Base-by-base conservation (phyloP, 148 eudicot species). In the Oxyria digyna region DNA sequence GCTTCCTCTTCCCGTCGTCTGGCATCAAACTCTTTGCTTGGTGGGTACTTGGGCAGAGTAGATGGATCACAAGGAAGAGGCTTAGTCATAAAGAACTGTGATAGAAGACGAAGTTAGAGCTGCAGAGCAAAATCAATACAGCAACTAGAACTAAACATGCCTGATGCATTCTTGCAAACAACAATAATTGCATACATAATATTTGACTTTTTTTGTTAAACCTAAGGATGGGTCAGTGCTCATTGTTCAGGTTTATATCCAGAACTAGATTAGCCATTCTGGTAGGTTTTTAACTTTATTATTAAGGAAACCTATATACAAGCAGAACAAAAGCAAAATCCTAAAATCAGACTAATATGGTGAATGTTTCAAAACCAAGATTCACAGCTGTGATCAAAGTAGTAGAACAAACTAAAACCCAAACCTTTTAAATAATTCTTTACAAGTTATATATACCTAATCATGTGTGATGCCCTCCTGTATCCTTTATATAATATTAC, bases 61-160 rank as follows among this genome's bases (percentile, higher is more conserved):
- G 68, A 64, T n/a, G 68, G 68, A 10, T 64, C 68, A 64, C 68
- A 64, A 64, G 68, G 68, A 33, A 64, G 42, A 64, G 68, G 68
- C 43, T 64, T 64, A 11, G 68, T 64, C 7, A 17, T 64, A 38
- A 64, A 64, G 68, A 64, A 64, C 68, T 64, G 68, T 38, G 43
- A 64, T 2, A 64, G 23, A 64, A 64, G 68, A 64, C 68, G 17
- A 23, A 55, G 24, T 55, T 26, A 55, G 62, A 55, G 26, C 24
- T 3, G 26, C 62, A 55, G 32, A 26, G 26, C 17, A 55, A 26
- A 55, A 24, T 26, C 17, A 55, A 55, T 55, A 9, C 20, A 23
- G 62, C 15, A 26, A n/a, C 17, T 55, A 55, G 33, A 55, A 24
- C 17, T 55, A 55, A 24, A 55, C n/a, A 11, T 55, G 31, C 24